phyloP scores from a whole-genome alignment of 73 alveolate genomes.

The Stentor coeruleus region DNA sequence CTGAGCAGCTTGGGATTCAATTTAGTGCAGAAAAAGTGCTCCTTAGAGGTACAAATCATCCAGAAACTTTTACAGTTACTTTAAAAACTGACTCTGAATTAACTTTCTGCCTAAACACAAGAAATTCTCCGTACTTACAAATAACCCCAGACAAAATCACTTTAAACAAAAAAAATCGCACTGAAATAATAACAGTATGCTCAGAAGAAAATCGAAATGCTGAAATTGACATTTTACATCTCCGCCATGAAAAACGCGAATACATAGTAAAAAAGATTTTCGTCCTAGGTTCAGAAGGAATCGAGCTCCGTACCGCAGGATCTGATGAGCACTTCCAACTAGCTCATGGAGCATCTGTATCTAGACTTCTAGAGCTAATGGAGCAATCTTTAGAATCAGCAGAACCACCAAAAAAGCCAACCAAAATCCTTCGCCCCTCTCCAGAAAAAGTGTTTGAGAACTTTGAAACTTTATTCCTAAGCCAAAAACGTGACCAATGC shows the following conservation, averaged over 20 bases:
- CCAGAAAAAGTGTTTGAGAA: neutral
- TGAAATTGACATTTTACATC: conserved; percentile 14
- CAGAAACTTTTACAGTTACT: neutral
- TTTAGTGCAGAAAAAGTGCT: neutral
- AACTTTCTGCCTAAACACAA: neutral
- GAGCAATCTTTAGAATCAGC: neutral
- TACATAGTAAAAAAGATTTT: neutral
- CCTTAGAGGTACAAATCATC: neutral
- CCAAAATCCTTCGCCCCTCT: neutral
- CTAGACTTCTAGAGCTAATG: neutral
- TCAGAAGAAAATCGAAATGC: neutral
- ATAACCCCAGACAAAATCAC: neutral
- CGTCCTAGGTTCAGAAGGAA: conserved; percentile 12
- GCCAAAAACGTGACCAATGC: neutral
- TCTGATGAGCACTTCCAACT: conserved; percentile 17
- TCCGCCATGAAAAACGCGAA: neutral
- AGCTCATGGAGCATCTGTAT: neutral
- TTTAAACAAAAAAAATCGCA: neutral
- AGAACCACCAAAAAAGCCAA: conserved; percentile 1
- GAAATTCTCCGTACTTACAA: neutral
- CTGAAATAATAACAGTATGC: neutral
- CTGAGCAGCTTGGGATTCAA: neutral
- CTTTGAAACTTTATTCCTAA: neutral
- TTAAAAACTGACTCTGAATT: neutral
- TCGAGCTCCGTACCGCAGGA: conserved; percentile 15